Conservation (phyloP, 1,284 basidiomycete genomes). For the Bothia castanella region DNA sequence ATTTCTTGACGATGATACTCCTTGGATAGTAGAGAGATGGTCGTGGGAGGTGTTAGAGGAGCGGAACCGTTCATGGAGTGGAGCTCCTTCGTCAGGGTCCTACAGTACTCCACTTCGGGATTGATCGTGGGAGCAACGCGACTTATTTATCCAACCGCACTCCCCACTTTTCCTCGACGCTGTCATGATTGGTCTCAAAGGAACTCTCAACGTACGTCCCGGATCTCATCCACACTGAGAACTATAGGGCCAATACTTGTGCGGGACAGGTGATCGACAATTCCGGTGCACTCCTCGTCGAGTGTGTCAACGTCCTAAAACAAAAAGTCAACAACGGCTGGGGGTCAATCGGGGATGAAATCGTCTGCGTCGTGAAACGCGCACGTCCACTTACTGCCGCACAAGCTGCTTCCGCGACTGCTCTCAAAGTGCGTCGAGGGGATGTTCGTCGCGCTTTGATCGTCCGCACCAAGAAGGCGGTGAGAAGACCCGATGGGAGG, state of each 20-base stretch:
- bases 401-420: constrained; percentile 58
- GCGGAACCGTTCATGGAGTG: constrained; percentile 1
- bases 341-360: constrained; percentile 88
- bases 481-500: constrained; percentile 83
- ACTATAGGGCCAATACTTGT: neutral
- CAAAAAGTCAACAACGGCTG: constrained; percentile 90
- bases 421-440: constrained; percentile 84
- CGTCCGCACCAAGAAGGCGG: constrained; percentile 84
- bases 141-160: constrained; percentile 17
- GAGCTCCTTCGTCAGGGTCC: constrained; percentile 16
- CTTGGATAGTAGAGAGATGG: constrained; percentile 2
- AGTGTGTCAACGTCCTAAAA: constrained; percentile 97
- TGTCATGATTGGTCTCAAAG: constrained; percentile 89
- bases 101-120: neutral
- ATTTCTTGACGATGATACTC: constrained; percentile 11
- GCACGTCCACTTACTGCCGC: constrained; percentile 79
- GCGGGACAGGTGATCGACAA: constrained; percentile 87
- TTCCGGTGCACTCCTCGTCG: constrained; percentile 93
- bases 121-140: constrained; percentile 19
- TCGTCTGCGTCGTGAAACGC: constrained; percentile 93
- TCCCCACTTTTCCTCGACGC: neutral
- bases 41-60: constrained; percentile 22
- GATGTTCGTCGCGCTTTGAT: constrained; percentile 95
- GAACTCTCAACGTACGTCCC: constrained; percentile 73
- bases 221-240: neutral